A percentile compares a stretch with the other conserved stretches of the same genome.
These are phyloP conservation scores for Podospora didyma DNA, from an alignment of 495 filamentous ascomycete species.

Conservation along the genomic window DNA sequence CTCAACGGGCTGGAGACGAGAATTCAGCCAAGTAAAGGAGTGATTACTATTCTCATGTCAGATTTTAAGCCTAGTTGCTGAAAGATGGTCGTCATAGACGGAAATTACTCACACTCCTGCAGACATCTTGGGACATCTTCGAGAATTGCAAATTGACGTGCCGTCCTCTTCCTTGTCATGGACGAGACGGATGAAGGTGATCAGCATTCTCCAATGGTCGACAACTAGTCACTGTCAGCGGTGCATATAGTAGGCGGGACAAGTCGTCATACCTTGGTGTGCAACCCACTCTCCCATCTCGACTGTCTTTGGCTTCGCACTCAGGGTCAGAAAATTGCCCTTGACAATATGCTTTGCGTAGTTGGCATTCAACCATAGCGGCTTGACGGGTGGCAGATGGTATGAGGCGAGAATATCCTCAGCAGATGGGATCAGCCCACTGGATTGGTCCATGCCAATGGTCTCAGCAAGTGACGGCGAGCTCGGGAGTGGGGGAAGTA, in stretches of 20 bases:
- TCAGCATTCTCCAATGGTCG: slow-evolving; percentile 81
- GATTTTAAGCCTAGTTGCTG: background rate
- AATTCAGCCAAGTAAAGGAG: slow-evolving; percentile 90
- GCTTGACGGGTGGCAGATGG: slow-evolving; percentile 44
- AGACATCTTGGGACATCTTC: slow-evolving; percentile 84
- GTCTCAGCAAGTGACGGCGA: slow-evolving; percentile 31
- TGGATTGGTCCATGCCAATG: slow-evolving; percentile 34
- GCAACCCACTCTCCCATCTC: slow-evolving; percentile 92
- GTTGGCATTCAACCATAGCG: slow-evolving; percentile 54
- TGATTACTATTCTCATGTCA: slow-evolving; percentile 52
- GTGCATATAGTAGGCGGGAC: background rate
- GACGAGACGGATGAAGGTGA: slow-evolving; percentile 76
- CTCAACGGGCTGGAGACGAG: slow-evolving; percentile 58
- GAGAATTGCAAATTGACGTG: slow-evolving; percentile 73
- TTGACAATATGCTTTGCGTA: slow-evolving; percentile 86
- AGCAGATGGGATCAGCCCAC: slow-evolving; percentile 24
- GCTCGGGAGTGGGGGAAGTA: slow-evolving; percentile 28
- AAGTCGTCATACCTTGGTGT: slow-evolving; percentile 71
- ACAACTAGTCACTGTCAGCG: slow-evolving; percentile 56
- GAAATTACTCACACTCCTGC: slow-evolving; percentile 70
- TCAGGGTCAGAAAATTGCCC: slow-evolving; percentile 92
- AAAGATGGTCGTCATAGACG: background rate
- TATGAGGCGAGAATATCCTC: slow-evolving; percentile 51
- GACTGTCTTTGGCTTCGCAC: slow-evolving; percentile 85
- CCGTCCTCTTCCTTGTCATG: slow-evolving; percentile 74